Base-by-base conservation (phyloP, 306 rosid species). In the Herpetospermum pedunculosum region DNA sequence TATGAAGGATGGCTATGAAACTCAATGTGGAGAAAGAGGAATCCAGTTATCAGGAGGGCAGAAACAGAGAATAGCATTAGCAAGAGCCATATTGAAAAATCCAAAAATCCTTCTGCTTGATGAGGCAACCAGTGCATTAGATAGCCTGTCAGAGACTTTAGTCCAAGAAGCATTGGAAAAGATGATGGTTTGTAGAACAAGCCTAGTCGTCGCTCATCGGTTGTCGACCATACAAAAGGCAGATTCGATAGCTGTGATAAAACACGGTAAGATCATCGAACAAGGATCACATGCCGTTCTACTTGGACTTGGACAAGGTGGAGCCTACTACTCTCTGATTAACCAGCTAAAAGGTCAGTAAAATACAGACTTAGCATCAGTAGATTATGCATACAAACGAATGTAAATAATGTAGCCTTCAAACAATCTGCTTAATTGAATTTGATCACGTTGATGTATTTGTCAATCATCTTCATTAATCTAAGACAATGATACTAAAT, bases 71-170 rank as follows among this genome's bases (percentile, higher is more conserved):
- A 83, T 92, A 77, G 92, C 94, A 76, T 81, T 90, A 63, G 98
- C 96, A 8, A n/a, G 92, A 78, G 96, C 96, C 38, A 77, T 92
- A 75, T 74, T 88, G 4, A 88, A 88, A 77, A 76, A 88, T 30
- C 98, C 98, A 23, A 69, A 76, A 79, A 83, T 88, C 67, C 88
- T 90, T 75, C 89, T 85, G 3, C 70, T 92, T 30, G 98, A 92
- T 57, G 98, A 88, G 72, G 96, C 96, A 58, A 88, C 96, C 40
- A 90, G 92, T 77, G 96, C 96, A 1, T 84, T 92, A 4, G 96
- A 90, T 52, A 92, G 96, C 19, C 74, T 63, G 11, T 92, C 96
- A 30, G 96, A 90, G 79, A 85, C 75, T 48, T 67, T 88, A 48
- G 96, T 90, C 57, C 96, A 92, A 62, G 91, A 84, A 75, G 91